Evolutionary conservation across 2,329 filamentous ascomycete genomes (phyloP).

Genomic region (Xylariaceae sp.): DNA sequence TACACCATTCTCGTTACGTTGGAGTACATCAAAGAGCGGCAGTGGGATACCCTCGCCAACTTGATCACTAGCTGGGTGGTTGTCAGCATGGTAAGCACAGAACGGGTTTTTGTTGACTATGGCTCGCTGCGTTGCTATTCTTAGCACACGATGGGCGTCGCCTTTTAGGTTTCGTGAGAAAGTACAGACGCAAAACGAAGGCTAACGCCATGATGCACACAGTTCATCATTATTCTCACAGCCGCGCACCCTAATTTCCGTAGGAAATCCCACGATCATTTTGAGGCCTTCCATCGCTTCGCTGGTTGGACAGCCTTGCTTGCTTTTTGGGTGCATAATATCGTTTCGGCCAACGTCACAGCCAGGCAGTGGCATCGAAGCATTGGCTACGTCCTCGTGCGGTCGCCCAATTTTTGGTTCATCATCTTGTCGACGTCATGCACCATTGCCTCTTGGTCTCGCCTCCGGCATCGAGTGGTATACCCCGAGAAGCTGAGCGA

Average conservation of each 20-base stretch:
- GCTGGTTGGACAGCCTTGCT: conserved; percentile 64
- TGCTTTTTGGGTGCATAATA: conserved; percentile 57
- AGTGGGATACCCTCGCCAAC: conserved; percentile 22
- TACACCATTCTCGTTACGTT: conserved; percentile 30
- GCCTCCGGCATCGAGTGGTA: conserved; percentile 66
- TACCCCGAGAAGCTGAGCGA: conserved; percentile 65
- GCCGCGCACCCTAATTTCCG: conserved; percentile 65
- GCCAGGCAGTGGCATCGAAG: conserved; percentile 29
- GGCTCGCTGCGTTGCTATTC: no score
- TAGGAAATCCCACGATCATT: conserved; percentile 62
- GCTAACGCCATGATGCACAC: no score
- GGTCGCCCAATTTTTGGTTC: conserved; percentile 62
- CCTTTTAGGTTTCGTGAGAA: no score
- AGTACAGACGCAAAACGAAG: no score
- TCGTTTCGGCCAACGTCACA: conserved; percentile 52
- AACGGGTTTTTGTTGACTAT: no score
- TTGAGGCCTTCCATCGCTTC: conserved; percentile 71
- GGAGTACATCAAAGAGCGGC: conserved; percentile 22
- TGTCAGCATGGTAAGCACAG: conserved; percentile 42
- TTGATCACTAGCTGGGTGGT: conserved; percentile 39
- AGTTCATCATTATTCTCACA: conserved; percentile 55
- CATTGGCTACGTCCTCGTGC: conserved; percentile 39
- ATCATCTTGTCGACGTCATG: conserved; percentile 62
- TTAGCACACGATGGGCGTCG: no score
- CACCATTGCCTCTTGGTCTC: conserved; percentile 71